Base-by-base conservation (phyloP, 306 rosid genomes). In the Pterocarpus macrocarpus region DNA sequence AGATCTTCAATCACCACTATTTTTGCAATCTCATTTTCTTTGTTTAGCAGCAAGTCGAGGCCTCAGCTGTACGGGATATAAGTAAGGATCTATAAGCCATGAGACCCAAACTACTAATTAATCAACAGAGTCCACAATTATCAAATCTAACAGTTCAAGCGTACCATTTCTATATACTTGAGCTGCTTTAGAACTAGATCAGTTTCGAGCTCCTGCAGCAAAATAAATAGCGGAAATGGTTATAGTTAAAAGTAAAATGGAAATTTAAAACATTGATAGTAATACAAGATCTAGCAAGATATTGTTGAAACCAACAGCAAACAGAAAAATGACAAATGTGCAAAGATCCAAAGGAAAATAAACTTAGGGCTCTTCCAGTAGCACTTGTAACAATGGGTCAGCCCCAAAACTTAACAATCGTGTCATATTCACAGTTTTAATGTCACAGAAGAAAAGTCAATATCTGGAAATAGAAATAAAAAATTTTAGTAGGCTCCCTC, bases 111-210 rank as follows among this genome's bases (percentile, higher is more conserved):
- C 28, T 35, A 33, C 45, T 45, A 45, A 15, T 35, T 44, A 45
- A 68, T 63, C 56, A 52, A 69, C 56, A 62, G 43, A 75, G 52
- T 50, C 64, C 70, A 53, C 45, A 78, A 41, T 9, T 67, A 71
- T 65, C 8, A 61, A 70, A 81, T 36, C 30, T 59, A 64, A 35
- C 30, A 62, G 64, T 17, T 64, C 17, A 72, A 66, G 59, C 85
- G 69, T 89, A 94, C 97, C 95, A 81, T 86, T 82, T 94, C 95
- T 80, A 90, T 80, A 86, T 89, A 90, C 89, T 90, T 95, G 75
- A 92, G 87, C 84, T 95, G 97, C 88, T 88, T 90, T 69, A 86
- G 81, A 85, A 92, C 90, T 78, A 89, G 79, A 32, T 86, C 90
- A 8, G 92, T 95, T 82, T 92, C 97, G 85, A 89, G 65, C 85